Evolutionary conservation across 1,139 yeast genomes (phyloP).

Genomic region (Protomyces inundatus): DNA sequence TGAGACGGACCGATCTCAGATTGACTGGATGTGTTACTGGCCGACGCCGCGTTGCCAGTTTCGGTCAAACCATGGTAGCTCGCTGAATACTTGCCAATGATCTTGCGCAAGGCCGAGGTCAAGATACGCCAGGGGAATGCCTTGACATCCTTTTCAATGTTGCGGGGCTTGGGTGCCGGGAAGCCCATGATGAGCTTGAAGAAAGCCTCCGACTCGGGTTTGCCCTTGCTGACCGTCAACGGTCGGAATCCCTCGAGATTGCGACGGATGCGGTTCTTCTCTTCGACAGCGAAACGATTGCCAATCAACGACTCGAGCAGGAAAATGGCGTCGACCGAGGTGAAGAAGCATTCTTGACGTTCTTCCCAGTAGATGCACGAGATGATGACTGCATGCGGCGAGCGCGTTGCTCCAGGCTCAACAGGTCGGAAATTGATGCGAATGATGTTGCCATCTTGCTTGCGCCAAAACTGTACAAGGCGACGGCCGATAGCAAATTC

Average conservation of each 20-base stretch:
- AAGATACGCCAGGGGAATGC: conserved; percentile 59
- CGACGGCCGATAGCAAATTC: conserved; percentile 39
- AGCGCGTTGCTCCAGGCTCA: conserved; percentile 36
- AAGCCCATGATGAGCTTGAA: conserved; percentile 60
- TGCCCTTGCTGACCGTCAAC: conserved; percentile 52
- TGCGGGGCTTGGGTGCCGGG: conserved; percentile 63
- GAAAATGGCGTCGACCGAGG: conserved; percentile 61
- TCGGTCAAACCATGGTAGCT: conserved; percentile 19
- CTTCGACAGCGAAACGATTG: conserved; percentile 58
- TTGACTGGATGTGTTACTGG: background rate
- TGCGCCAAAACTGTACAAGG: conserved; percentile 39
- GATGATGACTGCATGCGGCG: conserved; percentile 40
- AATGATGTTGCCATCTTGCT: conserved; percentile 40
- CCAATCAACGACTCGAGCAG: conserved; percentile 55
- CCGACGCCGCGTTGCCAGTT: background rate
- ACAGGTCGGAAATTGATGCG: conserved; percentile 39
- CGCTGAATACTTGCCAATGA: conserved; percentile 52
- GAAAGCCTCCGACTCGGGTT: conserved; percentile 46
- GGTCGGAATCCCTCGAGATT: conserved; percentile 65
- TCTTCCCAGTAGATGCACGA: conserved; percentile 63
- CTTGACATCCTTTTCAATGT: conserved; percentile 67
- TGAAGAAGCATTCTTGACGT: conserved; percentile 49
- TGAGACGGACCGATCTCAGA: background rate
- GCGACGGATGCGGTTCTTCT: conserved; percentile 64
- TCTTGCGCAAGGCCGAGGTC: conserved; percentile 53